These are phyloP conservation scores for Penicillium verrucosum DNA, from an alignment of 2,329 filamentous ascomycete species.

Conservation along the genomic window DNA sequence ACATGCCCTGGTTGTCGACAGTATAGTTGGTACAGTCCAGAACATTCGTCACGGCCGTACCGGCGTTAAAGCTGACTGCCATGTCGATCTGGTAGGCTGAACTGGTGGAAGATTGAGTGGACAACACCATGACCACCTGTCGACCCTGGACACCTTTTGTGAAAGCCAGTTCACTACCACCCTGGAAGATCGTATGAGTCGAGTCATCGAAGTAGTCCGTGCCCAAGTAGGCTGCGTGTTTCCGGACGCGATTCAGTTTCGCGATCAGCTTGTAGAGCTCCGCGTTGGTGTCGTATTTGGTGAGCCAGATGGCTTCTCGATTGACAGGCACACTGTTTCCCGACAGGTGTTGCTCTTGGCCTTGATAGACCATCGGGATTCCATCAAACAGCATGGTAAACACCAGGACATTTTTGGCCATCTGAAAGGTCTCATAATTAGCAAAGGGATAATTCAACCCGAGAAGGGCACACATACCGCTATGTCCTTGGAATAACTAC, in stretches of 20 bases:
- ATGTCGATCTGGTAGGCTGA: conserved; percentile 32
- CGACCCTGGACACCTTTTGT: conserved; percentile 44
- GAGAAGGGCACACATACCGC: conserved; percentile 27
- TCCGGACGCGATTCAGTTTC: conserved; percentile 44
- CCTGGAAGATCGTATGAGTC: conserved; percentile 13
- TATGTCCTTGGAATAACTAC: conserved; percentile 52
- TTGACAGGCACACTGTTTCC: conserved; percentile 48
- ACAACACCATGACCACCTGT: conserved; percentile 45
- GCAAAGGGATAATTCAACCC: not conserved
- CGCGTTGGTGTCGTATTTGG: conserved; percentile 38
- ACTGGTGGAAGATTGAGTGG: conserved; percentile 39
- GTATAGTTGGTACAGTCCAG: conserved; percentile 29
- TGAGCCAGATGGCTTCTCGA: conserved; percentile 55
- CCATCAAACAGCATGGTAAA: conserved; percentile 60
- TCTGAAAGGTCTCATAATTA: conserved; percentile 18
- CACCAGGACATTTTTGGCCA: conserved; percentile 59
- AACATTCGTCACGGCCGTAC: conserved; percentile 27
- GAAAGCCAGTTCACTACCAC: conserved; percentile 42
- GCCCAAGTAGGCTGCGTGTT: conserved; percentile 38
- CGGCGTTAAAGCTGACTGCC: conserved; percentile 25
- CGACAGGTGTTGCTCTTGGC: conserved; percentile 58
- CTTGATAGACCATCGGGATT: conserved; percentile 39
- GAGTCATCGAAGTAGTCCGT: conserved; percentile 38
- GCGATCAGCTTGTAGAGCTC: conserved; percentile 40
- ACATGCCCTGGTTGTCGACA: conserved; percentile 23